Base-by-base conservation (phyloP, 208 protist species). In the Strigomonas culicis region DNA sequence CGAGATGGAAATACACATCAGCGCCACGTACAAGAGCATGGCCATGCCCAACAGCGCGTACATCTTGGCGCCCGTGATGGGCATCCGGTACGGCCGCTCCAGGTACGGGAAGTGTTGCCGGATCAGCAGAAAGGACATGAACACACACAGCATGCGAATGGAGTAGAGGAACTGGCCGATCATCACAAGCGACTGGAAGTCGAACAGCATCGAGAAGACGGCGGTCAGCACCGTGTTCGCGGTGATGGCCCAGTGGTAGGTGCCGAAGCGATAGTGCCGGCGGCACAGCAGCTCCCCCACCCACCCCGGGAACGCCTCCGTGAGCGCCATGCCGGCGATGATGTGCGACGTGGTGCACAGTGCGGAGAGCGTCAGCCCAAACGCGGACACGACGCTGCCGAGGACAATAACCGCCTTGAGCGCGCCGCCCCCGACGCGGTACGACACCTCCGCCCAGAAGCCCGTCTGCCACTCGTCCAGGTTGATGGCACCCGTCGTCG, bases 151-250 rank as follows among this genome's bases (percentile, higher is more conserved):
- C 0, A 88, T 67, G 6, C 84, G 70, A 66, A 93, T 77, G 59
- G 82, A 81, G 51, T 93, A 93, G 8, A 93, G 70, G 19, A 84
- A 79, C 61, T 93, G 87, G 73, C 90, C 84, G 1, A 84, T 56
- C 61, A 80, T 77, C 27, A 93, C 78, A 28, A 93, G 66, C 15
- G 81, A 68, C 11, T 73, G 82, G 68, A 93, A 93, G 62, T 79
- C 72, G 7, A 88, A 63, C 19, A 82, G 61, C 0, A 70, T 70
- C 15, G 81, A 86, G 50, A 93, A 88, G 11, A 90, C 34, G 2
- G 70, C 81, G 2, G 81, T 90, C 44, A 90, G 47, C 11, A 87
- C 19, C 32, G 79, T 67, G 71, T 93, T 93, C 46, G 86, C 50
- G 25, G 75, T 89, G 59, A 93, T 59, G 36, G 84, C 72, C 79